Evolutionary conservation across 2,329 filamentous ascomycete species (phyloP), one percentile per base, ranked within the genome.

Genomic region (Penicillium fuscoglaucum): DNA sequence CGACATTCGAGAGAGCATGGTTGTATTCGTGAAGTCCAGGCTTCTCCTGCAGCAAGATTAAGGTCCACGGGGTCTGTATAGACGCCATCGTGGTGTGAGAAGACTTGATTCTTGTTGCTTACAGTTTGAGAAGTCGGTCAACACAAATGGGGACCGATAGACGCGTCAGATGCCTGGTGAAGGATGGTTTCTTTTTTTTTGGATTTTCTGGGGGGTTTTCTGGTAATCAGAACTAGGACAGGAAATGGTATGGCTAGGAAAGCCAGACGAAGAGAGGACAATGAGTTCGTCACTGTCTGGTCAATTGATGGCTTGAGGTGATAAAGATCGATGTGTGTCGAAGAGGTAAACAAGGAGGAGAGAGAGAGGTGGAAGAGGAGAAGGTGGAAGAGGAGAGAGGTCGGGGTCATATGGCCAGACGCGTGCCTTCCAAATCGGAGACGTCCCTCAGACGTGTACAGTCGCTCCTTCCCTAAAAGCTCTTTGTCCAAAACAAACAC

Each of bases 11-110:
- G 1, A 61, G 52, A 15, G 46, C 56, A 41, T 59, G 59, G 15
- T 52, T 52, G 52, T 55, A 61, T 33, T 61, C 56, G 33, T 61
- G 56, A 0, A 55, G 37, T 7, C 56, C 51, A n/a, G 54, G 59
- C 5, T 52, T 58, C 15, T 58, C n/a, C 17, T 44, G 46, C 2
- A 59, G 47, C 12, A 61, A 44, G n/a, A 59, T 31, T 1, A 45
- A 37, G 2, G 51, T 55, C 43, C 51, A 52, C 2, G 57, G 47
- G 2, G 59, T 58, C 35, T 48, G 37, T 19, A 33, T 10, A 26
- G 46, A n/a, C 26, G 37, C 56, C 59, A 61, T 61, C 8, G 5
- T 43, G n/a, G n/a, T 17, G n/a, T 13, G 10, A 17, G 28, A 19
- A 33, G 21, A 19, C 15, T n/a, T 9, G 24, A 45, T 19, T 17